A percentile compares a stretch with the other conserved stretches of the same genome.
These are phyloP conservation scores for Insectozyma bohioensis DNA, from an alignment of 1,139 yeast genomes.

Conservation along the genomic window DNA sequence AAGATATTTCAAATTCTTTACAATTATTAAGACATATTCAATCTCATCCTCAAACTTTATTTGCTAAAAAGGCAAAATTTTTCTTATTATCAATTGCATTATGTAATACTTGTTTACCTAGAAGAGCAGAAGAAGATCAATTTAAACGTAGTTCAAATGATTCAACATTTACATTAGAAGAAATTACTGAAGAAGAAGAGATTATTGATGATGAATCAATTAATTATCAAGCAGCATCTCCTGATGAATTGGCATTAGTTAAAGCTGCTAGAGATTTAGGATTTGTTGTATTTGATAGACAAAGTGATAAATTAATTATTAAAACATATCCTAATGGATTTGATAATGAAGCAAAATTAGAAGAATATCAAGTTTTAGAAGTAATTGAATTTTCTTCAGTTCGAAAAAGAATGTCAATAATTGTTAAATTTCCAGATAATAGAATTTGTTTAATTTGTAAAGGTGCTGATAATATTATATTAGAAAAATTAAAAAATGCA, in stretches of 20 bases:
- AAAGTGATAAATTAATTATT: constrained; percentile 56
- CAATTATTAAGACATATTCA: constrained; percentile 72
- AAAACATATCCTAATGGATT: constrained; percentile 85
- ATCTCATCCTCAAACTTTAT: constrained; percentile 64
- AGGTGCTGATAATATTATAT: constrained; percentile 93
- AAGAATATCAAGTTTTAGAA: constrained; percentile 72
- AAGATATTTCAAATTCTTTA: constrained; percentile 33
- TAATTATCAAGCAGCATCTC: constrained; percentile 89
- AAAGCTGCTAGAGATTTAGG: constrained; percentile 96
- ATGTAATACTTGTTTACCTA: constrained; percentile 89
- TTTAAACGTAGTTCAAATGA: constrained; percentile 3
- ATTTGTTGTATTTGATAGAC: constrained; percentile 70
- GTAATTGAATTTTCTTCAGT: constrained; percentile 82
- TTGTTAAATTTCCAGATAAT: constrained; percentile 78
- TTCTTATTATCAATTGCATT: constrained; percentile 80
- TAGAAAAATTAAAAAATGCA: constrained; percentile 65
- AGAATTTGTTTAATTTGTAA: constrained; percentile 79
- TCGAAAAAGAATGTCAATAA: constrained; percentile 92
- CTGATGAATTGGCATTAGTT: constrained; percentile 92
- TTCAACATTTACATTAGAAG: constrained; percentile 17
- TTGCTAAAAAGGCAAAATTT: constrained; percentile 72
- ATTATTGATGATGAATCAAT: constrained; percentile 45
- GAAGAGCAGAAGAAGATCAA: constrained; percentile 17
- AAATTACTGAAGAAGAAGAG: constrained; percentile 10
- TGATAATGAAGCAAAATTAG: constrained; percentile 59